phyloP scores from a whole-genome alignment of 2,329 filamentous ascomycete species.

The Fusarium pseudograminearum region DNA sequence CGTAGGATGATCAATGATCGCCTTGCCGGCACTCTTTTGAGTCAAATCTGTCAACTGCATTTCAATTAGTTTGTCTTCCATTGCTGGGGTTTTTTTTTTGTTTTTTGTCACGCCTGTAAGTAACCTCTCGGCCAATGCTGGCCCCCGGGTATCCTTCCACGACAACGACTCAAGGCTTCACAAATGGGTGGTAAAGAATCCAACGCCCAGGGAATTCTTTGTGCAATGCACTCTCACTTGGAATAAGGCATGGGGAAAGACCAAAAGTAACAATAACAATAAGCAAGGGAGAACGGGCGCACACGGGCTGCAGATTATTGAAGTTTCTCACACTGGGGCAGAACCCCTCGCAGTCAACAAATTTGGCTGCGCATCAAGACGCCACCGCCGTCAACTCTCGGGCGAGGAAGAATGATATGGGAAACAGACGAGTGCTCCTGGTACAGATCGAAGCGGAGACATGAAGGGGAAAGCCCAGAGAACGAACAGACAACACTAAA shows the following conservation, averaged over 20 bases:
- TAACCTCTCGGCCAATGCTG: constrained; percentile 37
- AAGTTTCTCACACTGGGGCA: constrained; percentile 33
- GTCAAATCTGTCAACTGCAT: constrained; percentile 49
- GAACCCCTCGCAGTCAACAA: constrained; percentile 23
- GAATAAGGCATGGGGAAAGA: background rate
- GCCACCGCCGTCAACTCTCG: constrained; percentile 35
- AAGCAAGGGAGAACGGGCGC: constrained; percentile 16
- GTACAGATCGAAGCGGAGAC: constrained; percentile 17
- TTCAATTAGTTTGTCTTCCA: constrained; percentile 38
- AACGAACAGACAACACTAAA: background rate
- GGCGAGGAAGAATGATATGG: constrained; percentile 6
- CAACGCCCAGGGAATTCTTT: constrained; percentile 12
- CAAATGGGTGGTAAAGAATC: background rate
- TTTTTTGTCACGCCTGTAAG: constrained; percentile 22
- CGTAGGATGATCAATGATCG: constrained; percentile 44
- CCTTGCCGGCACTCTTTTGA: constrained; percentile 43
- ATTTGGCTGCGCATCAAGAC: constrained; percentile 25
- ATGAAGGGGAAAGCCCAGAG: constrained; percentile 1
- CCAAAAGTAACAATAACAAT: background rate
- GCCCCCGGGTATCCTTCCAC: constrained; percentile 21
- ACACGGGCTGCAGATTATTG: constrained; percentile 16
- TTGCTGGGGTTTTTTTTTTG: constrained; percentile 48
- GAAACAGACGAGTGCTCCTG: constrained; percentile 19
- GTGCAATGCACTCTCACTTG: background rate
- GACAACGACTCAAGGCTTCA: constrained; percentile 10